phyloP scores from a whole-genome alignment of 176 grass and related monocot genomes.

The Rhipidocladum racemiflorum region DNA sequence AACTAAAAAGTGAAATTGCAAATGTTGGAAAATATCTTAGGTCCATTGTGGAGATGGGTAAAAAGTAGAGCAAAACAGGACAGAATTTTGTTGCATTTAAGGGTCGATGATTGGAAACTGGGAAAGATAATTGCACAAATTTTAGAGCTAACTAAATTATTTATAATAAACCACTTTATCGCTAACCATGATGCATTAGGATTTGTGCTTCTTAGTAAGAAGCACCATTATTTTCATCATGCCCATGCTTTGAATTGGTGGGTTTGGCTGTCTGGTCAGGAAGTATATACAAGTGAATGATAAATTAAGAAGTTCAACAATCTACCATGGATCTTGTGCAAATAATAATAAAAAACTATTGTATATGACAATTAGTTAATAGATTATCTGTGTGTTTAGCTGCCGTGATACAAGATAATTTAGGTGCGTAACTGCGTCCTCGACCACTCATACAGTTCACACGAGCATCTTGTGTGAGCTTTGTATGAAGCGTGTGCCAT shows the following conservation, averaged over 20 bases:
- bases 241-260: not conserved
- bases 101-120: not conserved
- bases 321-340: not conserved
- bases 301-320: constrained; percentile 1
- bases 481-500: no score
- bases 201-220: not conserved
- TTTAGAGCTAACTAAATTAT: not conserved
- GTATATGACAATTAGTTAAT: not conserved
- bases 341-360: not conserved
- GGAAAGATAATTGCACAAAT: not conserved
- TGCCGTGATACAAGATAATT: not conserved
- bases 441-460: not conserved
- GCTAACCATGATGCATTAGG: constrained; percentile 7
- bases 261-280: not conserved
- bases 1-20: not conserved
- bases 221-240: not conserved
- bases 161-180: not conserved
- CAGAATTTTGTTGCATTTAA: not conserved
- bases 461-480: not conserved
- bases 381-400: not conserved
- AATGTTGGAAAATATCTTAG: constrained; percentile 16
- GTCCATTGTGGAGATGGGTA: not conserved
- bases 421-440: not conserved
- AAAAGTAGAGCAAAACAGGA: not conserved
- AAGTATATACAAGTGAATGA: not conserved